Evolutionary conservation across 768 basidiomycete species (phyloP).

Genomic region (Amylocystis lapponica): DNA sequence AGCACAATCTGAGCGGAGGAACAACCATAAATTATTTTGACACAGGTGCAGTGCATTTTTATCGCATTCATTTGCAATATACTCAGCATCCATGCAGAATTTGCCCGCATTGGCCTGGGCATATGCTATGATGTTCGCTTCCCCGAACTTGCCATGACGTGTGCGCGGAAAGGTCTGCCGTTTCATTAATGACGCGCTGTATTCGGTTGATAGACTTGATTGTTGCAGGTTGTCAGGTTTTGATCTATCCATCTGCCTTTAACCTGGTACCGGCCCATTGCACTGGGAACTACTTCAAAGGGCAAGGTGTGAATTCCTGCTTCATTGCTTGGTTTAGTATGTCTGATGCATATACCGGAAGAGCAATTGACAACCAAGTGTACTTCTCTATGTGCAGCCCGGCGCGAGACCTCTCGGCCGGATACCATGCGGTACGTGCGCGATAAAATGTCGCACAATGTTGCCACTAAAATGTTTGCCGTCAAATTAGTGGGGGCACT

Average conservation of each 20-base stretch:
- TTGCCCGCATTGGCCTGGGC: conserved; percentile 93
- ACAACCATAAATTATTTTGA: conserved; percentile 73
- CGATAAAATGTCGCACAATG: no score
- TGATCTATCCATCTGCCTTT: conserved; percentile 94
- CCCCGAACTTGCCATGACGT: conserved; percentile 89
- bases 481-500: conserved; percentile 93
- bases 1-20: conserved; percentile 86
- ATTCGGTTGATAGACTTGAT: neutral
- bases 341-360: conserved; percentile 21
- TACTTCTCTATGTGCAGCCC: conserved; percentile 95
- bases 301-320: conserved; percentile 48
- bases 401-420: conserved; percentile 74
- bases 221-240: conserved; percentile 70
- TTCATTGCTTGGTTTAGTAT: neutral
- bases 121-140: conserved; percentile 97
- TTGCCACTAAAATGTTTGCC: no score
- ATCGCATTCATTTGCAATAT: neutral
- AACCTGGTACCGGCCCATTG: conserved; percentile 89
- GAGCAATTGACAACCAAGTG: conserved; percentile 96
- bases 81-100: no score
- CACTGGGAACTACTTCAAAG: conserved; percentile 94
- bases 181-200: neutral
- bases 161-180: conserved; percentile 71
- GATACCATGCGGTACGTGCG: conserved; percentile 73
- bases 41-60: conserved; percentile 49